Base-by-base conservation (phyloP, 2,329 filamentous ascomycete species). In the Scedosporium apiospermum region DNA sequence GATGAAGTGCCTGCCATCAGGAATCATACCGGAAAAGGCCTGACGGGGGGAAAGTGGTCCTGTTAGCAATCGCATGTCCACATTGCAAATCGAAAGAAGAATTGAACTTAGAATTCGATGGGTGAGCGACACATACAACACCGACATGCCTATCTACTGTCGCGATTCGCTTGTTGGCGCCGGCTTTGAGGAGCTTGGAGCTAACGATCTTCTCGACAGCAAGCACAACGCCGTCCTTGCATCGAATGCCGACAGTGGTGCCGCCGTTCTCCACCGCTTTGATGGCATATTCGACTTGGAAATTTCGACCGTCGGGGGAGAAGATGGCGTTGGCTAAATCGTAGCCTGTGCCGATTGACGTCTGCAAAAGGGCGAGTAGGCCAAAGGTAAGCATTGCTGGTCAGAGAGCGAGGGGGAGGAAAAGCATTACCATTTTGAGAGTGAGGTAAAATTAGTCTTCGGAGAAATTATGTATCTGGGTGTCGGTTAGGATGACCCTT, bases 291-390 rank as follows among this genome's bases (percentile, higher is more conserved):
- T 99, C 95, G 77, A 96, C 91, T 79, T 99, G 95, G 78, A 99
- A 99, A 78, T 99, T 99, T 71, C 95, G 90, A 74, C 95, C 95
- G 80, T 99, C 95, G 68, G 95, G 95, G 58, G 95, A 98, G 84
- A 98, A 99, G 82, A 98, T 96, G 73, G 95, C 98, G 85, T 99
- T 99, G 76, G 91, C 91, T 72, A 99, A 89, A 86, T 99, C 95
- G 81, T 99, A 99, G 74, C 95, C 95, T 72, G 95, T 99, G 75
- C 95, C 95, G 89, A 99, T 99, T 74, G 95, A 99, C 73, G 95
- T 99, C 95, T 99, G 69, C 44, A 53, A 26, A 44, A 58, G 7
- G 53, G 41, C 7, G 44, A 57, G 10, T 12, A 46, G 27, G 49
- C 41, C 6, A 23, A 30, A 10, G 26, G 63, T 60, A 58, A 60